Evolutionary conservation across 176 grass and related monocot genomes (phyloP), one percentile per base, ranked within the genome.

Genomic region (Zoysia japonica): DNA sequence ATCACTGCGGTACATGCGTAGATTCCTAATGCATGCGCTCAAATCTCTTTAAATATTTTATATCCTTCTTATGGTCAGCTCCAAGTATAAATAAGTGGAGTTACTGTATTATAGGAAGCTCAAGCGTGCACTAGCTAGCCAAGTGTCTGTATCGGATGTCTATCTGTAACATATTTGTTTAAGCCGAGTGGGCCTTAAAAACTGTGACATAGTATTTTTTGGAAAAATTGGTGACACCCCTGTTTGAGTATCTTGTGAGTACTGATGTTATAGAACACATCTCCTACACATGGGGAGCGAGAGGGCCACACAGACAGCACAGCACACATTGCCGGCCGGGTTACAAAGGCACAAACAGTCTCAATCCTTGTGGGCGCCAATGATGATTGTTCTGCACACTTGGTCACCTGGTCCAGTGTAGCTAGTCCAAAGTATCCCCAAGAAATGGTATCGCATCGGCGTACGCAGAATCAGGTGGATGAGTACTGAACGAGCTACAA

Each of bases 111-210:
- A 52, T 84, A 72, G 39, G 67, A 78, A 54, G 59, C 15, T 79
- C 67, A 72, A 85, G 72, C 67, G 83, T 85, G 67, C 67, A 78
- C 67, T 56, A 72, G 83, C 16, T 13, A 50, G 38, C 64, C 4
- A 45, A 70, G 5, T 39, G 37, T 17, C 52, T 54, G 28, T 0
- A 28, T 28, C 36, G n/a, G 5, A 62, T 76, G 11, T 68, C 5
- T 61, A 36, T 54, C n/a, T 37, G 17, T 63, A 64, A 8, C 56
- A 71, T 78, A 56, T 38, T 53, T 37, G 47, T 28, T 28, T 28
- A 28, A 28, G 28, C n/a, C 56, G 52, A 70, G 12, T 70, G 44
- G 53, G 39, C n/a, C 19, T 37, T 36, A 55, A 64, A 60, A 64
- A 71, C 1, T 44, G n/a, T 28, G 28, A 28, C 28, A 28, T 28